Evolutionary conservation across 257 asterid species (phyloP), one percentile per base, ranked within the genome.

Genomic region (Nyctanthes arbortristis): DNA sequence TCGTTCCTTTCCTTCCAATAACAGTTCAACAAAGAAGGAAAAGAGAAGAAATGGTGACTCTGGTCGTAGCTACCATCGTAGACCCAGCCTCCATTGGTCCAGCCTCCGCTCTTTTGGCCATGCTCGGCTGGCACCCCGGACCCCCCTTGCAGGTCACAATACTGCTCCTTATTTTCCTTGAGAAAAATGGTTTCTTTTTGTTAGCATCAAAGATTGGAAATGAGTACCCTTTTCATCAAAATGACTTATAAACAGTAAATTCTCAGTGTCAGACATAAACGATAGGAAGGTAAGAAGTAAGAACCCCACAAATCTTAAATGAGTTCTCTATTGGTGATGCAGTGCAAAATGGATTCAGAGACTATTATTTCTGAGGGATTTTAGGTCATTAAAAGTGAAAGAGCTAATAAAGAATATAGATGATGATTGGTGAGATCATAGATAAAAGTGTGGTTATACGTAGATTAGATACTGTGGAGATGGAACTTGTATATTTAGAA

Each of bases 101-200:
- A 14, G 78, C 84, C 31, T 67, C 84, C 22, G 75, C 84, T 34
- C 78, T 79, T 34, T 25, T 79, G 43, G 76, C 84, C 31, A 79
- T 79, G 80, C 80, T 80, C 69, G 73, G 75, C 7, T 79, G 80
- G 80, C 80, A 79, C 66, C 78, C 80, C 35, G 84, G 84, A 70
- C 84, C 80, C 18, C 25, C 65, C 24, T 30, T 79, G 34, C 80
- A 79, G 84, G 84, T 79, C 24, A 12, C 10, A 24, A 30, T n/a
- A 31, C 37, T 36, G 62, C 2, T 30, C 18, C 27, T 64, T 36
- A 3, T n/a, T 30, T 16, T 61, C 54, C 11, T 43, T 67, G 0
- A 14, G 6, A 30, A 43, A 61, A 3, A 34, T 22, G 28, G 43
- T 10, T 61, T 61, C 32, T 31, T 12, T 60, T 30, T 29, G 14